Percentiles rank a stretch among this genome's conserved stretches.
Evolutionary conservation across 2,329 filamentous ascomycete species (phyloP).

Genomic region (Penicillium sp.): DNA sequence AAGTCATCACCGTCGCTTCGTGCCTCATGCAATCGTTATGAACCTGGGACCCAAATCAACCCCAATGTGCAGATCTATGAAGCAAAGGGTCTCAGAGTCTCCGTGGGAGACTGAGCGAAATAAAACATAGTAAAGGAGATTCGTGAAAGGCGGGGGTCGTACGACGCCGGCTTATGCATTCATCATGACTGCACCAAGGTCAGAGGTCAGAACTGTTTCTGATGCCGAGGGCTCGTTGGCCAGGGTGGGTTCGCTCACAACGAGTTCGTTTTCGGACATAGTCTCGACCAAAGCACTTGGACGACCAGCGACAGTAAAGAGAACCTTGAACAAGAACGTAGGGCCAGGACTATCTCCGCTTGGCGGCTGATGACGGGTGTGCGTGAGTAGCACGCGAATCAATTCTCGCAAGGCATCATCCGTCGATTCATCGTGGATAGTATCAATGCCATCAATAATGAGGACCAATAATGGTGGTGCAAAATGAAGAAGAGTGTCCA

Average conservation of each 20-base stretch:
- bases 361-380: slow-evolving; percentile 29
- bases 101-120: neutral
- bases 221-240: slow-evolving; percentile 18
- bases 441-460: slow-evolving; percentile 38
- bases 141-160: slow-evolving; percentile 15
- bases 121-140: slow-evolving; percentile 13
- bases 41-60: slow-evolving; percentile 6
- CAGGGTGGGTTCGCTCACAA: slow-evolving; percentile 28
- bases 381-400: slow-evolving; percentile 34
- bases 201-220: slow-evolving; percentile 27
- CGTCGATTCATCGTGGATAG: slow-evolving; percentile 34
- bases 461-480: slow-evolving; percentile 38
- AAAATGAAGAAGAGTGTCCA: slow-evolving; percentile 37
- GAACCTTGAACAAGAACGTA: slow-evolving; percentile 33
- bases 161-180: slow-evolving; percentile 28
- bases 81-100: slow-evolving; percentile 13
- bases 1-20: slow-evolving; percentile 17
- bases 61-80: slow-evolving; percentile 17
- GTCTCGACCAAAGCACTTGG: slow-evolving; percentile 33
- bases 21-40: slow-evolving; percentile 22
- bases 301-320: slow-evolving; percentile 37
- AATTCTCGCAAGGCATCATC: slow-evolving; percentile 35
- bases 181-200: slow-evolving; percentile 33
- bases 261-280: slow-evolving; percentile 34
- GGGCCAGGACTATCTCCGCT: slow-evolving; percentile 25